These are phyloP conservation scores for Lentinula aciculospora DNA, from an alignment of 768 basidiomycete species.

Conservation along the genomic window DNA sequence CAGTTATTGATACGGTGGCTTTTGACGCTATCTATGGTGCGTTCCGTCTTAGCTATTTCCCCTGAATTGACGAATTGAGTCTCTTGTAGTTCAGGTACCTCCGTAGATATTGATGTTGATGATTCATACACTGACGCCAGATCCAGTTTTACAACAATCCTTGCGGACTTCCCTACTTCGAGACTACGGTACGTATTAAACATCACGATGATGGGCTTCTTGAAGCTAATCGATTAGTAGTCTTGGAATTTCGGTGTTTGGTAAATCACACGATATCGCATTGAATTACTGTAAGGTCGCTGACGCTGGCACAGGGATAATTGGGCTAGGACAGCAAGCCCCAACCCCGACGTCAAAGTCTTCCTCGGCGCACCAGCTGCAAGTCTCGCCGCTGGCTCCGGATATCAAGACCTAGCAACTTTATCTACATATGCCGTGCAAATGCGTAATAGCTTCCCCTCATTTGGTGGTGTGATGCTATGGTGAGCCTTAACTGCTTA, in stretches of 20 bases:
- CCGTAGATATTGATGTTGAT: background rate
- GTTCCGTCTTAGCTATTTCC: slow-evolving; percentile 5
- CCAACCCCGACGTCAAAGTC: slow-evolving; percentile 57
- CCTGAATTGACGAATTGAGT: background rate
- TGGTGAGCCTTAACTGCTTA: slow-evolving; percentile 51
- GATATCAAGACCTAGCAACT: slow-evolving; percentile 47
- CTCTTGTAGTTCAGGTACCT: slow-evolving; percentile 7
- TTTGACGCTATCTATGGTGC: slow-evolving; percentile 70
- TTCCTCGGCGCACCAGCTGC: slow-evolving; percentile 65
- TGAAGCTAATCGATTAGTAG: slow-evolving; percentile 22
- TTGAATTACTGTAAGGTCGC: background rate
- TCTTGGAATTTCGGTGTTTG: slow-evolving; percentile 61
- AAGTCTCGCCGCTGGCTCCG: slow-evolving; percentile 47
- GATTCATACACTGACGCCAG: background rate
- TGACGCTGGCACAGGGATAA: slow-evolving; percentile 39
- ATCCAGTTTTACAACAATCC: slow-evolving; percentile 55
- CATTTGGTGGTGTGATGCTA: slow-evolving; percentile 60
- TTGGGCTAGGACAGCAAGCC: slow-evolving; percentile 56
- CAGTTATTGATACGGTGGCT: slow-evolving; percentile 50
- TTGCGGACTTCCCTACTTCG: slow-evolving; percentile 46
- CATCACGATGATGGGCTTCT: background rate
- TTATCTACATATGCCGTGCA: slow-evolving; percentile 40
- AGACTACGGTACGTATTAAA: slow-evolving; percentile 38
- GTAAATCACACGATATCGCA: slow-evolving; percentile 21
- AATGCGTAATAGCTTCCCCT: slow-evolving; percentile 54